These are phyloP conservation scores for Volvox reticuliferus DNA, from an alignment of 139 green algal genomes.

Conservation along the genomic window DNA sequence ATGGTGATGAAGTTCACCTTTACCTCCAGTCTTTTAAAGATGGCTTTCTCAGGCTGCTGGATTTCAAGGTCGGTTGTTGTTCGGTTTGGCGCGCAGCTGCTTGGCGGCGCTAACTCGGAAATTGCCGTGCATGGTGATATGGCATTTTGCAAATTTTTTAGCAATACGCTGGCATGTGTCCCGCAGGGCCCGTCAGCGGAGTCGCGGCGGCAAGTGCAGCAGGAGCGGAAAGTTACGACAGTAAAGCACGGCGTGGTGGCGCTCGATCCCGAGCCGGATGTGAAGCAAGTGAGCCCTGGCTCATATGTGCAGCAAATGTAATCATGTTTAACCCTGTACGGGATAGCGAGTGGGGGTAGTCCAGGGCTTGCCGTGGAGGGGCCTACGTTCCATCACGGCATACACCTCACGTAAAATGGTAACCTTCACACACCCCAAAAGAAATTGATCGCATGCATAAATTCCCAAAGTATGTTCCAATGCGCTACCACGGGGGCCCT, in stretches of 20 bases:
- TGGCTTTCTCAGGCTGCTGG: conserved; percentile 70
- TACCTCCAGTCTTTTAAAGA: conserved; percentile 61
- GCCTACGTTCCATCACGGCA: too few relatives aligned
- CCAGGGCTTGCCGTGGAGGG: too few relatives aligned
- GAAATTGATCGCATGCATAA: too few relatives aligned
- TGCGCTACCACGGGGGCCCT: too few relatives aligned
- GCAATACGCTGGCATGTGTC: neutral
- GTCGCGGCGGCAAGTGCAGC: conserved; percentile 66
- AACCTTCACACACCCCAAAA: too few relatives aligned
- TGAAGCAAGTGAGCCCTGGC: conserved; percentile 57
- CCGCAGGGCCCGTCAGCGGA: conserved; percentile 66
- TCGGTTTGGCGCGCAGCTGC: conserved; percentile 9
- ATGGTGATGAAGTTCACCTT: conserved; percentile 54
- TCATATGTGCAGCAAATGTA: too few relatives aligned
- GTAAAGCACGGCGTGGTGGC: conserved; percentile 63
- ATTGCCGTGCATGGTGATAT: neutral
- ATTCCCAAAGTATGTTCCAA: too few relatives aligned
- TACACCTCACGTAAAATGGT: too few relatives aligned
- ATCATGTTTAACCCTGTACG: too few relatives aligned
- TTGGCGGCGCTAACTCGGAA: neutral
- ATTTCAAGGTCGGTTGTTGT: conserved; percentile 64
- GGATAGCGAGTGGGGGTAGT: too few relatives aligned
- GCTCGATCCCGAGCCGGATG: conserved; percentile 78
- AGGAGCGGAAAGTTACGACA: conserved; percentile 53
- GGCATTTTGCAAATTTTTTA: too few relatives aligned